Evolutionary conservation across 2,329 filamentous ascomycete species (phyloP).

Genomic region (Fusarium armeniacum): DNA sequence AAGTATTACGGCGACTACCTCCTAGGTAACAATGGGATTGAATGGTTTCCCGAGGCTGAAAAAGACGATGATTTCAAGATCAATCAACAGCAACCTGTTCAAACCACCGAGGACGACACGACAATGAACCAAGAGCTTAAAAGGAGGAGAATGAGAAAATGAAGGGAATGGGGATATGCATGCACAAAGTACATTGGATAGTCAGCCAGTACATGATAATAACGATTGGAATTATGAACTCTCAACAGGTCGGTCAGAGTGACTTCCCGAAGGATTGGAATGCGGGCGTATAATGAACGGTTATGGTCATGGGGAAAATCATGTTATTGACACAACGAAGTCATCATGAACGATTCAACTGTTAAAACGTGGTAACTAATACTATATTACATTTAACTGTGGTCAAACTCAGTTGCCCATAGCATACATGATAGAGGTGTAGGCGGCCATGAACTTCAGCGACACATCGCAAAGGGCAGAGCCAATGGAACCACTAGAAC

Average conservation of each 20-base stretch:
- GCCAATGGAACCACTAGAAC: slow-evolving; percentile 55
- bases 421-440: slow-evolving; percentile 58
- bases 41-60: slow-evolving; percentile 55
- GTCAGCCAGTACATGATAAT: slow-evolving; percentile 22
- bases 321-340: slow-evolving; percentile 30
- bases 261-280: slow-evolving; percentile 21
- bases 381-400: slow-evolving; percentile 7
- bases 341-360: slow-evolving; percentile 26
- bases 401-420: slow-evolving; percentile 49
- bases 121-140: slow-evolving; percentile 50
- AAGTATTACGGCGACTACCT: slow-evolving; percentile 88
- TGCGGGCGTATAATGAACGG: slow-evolving; percentile 38
- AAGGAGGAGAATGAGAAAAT: slow-evolving; percentile 49
- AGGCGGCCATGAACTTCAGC: slow-evolving; percentile 62
- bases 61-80: slow-evolving; percentile 40
- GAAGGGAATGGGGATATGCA: slow-evolving; percentile 22
- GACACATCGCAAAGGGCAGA: slow-evolving; percentile 54
- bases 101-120: slow-evolving; percentile 30
- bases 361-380: slow-evolving; percentile 27
- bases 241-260: slow-evolving; percentile 17
- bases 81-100: slow-evolving; percentile 10
- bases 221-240: slow-evolving; percentile 37
- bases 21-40: slow-evolving; percentile 77
- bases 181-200: slow-evolving; percentile 12
- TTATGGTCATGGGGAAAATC: slow-evolving; percentile 33